Conservation (phyloP, 2,329 filamentous ascomycete species). For the Fusarium floridanum region DNA sequence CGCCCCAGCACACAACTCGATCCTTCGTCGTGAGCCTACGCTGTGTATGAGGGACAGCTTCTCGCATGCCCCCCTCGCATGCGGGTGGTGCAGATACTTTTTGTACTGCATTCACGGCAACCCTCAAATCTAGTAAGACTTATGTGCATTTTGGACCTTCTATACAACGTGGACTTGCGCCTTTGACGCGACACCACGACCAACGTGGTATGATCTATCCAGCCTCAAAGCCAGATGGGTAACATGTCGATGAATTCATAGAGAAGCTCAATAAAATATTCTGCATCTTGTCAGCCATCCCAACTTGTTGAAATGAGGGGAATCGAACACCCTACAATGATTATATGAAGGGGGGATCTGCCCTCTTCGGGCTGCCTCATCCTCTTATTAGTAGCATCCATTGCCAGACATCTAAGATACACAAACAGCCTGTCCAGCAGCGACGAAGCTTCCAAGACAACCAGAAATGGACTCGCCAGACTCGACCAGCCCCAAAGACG, state of each 20-base stretch:
- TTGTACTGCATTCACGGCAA: background rate
- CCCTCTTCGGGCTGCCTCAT: background rate
- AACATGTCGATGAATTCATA: background rate
- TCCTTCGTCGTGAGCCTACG: no score
- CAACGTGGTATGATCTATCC: background rate
- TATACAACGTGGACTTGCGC: background rate
- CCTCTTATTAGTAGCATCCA: background rate
- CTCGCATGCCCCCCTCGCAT: background rate
- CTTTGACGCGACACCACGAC: background rate
- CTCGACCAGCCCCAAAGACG: background rate
- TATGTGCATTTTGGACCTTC: background rate
- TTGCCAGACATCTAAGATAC: background rate
- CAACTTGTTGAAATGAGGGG: background rate
- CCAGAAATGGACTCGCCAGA: background rate
- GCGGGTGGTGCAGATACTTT: background rate
- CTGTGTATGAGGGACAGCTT: no score
- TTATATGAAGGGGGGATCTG: background rate
- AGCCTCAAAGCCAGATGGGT: background rate
- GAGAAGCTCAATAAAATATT: background rate
- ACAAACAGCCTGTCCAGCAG: background rate
- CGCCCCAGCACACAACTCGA: no score
- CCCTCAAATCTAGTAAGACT: background rate
- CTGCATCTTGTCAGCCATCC: background rate
- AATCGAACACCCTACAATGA: background rate
- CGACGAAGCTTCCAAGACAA: background rate